Base-by-base conservation (phyloP, 257 asterid species). In the Schizonepeta tenuifolia region DNA sequence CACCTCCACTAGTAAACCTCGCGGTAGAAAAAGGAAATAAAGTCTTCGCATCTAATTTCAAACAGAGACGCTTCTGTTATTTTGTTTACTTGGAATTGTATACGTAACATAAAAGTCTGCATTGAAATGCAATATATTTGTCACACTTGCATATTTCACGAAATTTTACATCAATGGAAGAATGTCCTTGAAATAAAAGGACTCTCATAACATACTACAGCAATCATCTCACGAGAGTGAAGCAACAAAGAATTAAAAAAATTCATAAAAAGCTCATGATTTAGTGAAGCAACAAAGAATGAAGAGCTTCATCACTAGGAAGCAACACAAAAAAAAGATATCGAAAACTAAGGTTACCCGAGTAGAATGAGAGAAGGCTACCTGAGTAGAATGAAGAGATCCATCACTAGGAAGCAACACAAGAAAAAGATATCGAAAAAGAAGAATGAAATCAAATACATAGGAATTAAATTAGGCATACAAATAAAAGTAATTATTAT, bases 1-100 rank as follows among this genome's bases (percentile, higher is more conserved):
- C 35, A 75, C 77, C 69, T 69, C 78, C 0, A 17, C 81, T 12
- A 79, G 83, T 73, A 84, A 82, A 58, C 77, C 85, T n/a, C 89
- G 88, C 7, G 90, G 88, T 65, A 77, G 89, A 41, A 92, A 92
- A 81, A 84, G 96, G 84, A 89, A 87, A 83, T 81, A n/a, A 74
- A 31, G 43, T 44, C 3, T 22, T 54, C 61, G 10, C 33, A 11
- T 55, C n/a, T 5, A 55, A 55, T 55, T 22, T 21, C 24, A 51
- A 18, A 51, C 26, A 18, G 18, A 8, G 13, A 18, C 18, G 24
- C 58, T 17, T 7, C 8, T 54, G 3, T 54, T 4, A 2, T 17
- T 17, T 17, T 17, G 4, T 47, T 14, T 47, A 44, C n/a, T 49
- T 49, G 55, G 8, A n/a, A n/a, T 9, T 54, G n/a, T 9, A 53